Evolutionary conservation across 2,329 filamentous ascomycete genomes (phyloP).

Genomic region (Blumeriella jaapii): DNA sequence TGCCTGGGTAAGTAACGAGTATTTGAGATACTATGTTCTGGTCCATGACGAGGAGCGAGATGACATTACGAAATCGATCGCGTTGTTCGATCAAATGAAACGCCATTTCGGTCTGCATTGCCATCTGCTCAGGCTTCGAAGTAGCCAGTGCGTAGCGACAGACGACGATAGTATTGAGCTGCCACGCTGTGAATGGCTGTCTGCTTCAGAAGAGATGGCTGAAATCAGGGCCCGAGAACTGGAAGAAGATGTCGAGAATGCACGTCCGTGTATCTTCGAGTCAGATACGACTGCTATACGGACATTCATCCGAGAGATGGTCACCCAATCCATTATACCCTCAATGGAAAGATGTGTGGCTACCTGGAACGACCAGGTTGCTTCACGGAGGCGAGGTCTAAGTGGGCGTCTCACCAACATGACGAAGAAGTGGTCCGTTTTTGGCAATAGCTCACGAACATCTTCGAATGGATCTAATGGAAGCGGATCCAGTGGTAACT

Average conservation of each 20-base stretch:
- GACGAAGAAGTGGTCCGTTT: slow-evolving; percentile 79
- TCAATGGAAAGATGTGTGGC: slow-evolving; percentile 91
- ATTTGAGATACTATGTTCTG: slow-evolving; percentile 88
- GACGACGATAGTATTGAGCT: slow-evolving; percentile 84
- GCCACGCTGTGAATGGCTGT: slow-evolving; percentile 78
- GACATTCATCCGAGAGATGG: slow-evolving; percentile 86
- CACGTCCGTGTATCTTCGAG: slow-evolving; percentile 74
- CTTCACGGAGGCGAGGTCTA: slow-evolving; percentile 76
- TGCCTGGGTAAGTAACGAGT: slow-evolving; percentile 81
- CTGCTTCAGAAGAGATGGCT: slow-evolving; percentile 71
- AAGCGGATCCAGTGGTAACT: slow-evolving; percentile 51
- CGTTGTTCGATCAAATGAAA: slow-evolving; percentile 97
- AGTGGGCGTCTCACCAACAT: slow-evolving; percentile 90
- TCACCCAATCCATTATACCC: slow-evolving; percentile 86
- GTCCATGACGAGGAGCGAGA: slow-evolving; percentile 94
- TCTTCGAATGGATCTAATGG: slow-evolving; percentile 26
- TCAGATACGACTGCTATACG: slow-evolving; percentile 82
- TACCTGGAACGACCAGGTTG: slow-evolving; percentile 95
- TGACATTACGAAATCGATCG: slow-evolving; percentile 81
- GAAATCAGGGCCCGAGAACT: slow-evolving; percentile 58
- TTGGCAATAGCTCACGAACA: slow-evolving; percentile 44
- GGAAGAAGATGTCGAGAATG: slow-evolving; percentile 59
- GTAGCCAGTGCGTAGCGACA: slow-evolving; percentile 72
- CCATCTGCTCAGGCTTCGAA: slow-evolving; percentile 77
- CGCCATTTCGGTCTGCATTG: slow-evolving; percentile 94